Conservation (phyloP, 768 basidiomycete genomes). For the Mycena filopes region DNA sequence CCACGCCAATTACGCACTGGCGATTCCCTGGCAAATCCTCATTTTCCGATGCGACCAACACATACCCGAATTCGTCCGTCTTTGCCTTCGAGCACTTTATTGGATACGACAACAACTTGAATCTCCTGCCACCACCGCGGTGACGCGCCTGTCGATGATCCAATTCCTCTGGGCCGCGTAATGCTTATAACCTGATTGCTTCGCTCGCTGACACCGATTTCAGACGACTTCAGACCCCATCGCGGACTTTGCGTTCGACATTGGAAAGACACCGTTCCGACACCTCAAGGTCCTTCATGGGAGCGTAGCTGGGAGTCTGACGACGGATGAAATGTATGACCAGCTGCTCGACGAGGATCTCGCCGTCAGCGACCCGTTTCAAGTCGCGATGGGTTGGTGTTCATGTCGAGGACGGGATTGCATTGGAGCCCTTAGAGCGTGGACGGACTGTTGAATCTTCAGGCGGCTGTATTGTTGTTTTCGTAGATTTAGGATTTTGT, state of each 20-base stretch:
- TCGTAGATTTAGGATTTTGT: too few species aligned
- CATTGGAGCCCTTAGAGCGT: conserved; percentile 39
- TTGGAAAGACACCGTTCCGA: conserved; percentile 44
- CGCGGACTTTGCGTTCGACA: conserved; percentile 34
- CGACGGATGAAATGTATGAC: conserved; percentile 39
- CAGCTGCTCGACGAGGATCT: conserved; percentile 49
- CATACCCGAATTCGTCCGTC: background rate
- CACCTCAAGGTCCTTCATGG: conserved; percentile 47
- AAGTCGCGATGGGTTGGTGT: conserved; percentile 61
- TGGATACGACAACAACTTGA: background rate
- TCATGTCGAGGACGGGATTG: conserved; percentile 52
- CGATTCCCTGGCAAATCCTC: conserved; percentile 2
- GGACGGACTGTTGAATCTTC: too few species aligned
- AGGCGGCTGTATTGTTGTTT: too few species aligned
- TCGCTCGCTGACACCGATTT: background rate
- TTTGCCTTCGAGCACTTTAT: conserved; percentile 3
- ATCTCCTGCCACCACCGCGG: background rate
- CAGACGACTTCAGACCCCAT: conserved; percentile 20
- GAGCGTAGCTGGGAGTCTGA: conserved; percentile 19
- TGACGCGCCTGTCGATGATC: conserved; percentile 5
- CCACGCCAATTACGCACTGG: background rate
- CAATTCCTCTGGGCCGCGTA: conserved; percentile 14
- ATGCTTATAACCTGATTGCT: background rate
- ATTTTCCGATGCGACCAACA: background rate
- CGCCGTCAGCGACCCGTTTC: conserved; percentile 51